Conservation (phyloP, 176 grass and related monocot genomes). For the Oryza coarctata region DNA sequence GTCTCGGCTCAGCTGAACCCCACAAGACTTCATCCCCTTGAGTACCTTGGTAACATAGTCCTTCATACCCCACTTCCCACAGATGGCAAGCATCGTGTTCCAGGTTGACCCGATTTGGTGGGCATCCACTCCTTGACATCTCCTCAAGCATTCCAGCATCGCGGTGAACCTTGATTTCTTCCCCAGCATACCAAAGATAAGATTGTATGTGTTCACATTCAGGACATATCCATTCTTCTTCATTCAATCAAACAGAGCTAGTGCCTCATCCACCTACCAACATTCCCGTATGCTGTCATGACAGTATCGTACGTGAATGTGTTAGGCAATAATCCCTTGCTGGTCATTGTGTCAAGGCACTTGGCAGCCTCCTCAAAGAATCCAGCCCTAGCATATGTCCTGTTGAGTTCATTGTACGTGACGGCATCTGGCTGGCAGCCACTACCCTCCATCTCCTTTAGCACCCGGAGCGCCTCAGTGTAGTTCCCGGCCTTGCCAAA, state of each 20-base stretch:
- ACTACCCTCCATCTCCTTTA: conserved; percentile 74
- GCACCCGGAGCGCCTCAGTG: conserved; percentile 51
- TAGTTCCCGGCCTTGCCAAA: conserved; percentile 74
- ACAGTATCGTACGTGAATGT: conserved; percentile 67
- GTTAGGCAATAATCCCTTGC: conserved; percentile 74
- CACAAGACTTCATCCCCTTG: conserved; percentile 66
- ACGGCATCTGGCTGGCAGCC: conserved; percentile 57
- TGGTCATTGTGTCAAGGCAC: conserved; percentile 62
- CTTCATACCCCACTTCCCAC: conserved; percentile 74
- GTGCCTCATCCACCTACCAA: conserved; percentile 60
- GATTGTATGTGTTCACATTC: conserved; percentile 63
- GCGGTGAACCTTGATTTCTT: conserved; percentile 62
- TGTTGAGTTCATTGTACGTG: conserved; percentile 75
- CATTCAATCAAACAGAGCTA: conserved; percentile 69
- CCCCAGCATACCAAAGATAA: conserved; percentile 76
- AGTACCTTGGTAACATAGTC: conserved; percentile 62
- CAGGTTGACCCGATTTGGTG: conserved; percentile 76
- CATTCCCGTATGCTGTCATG: conserved; percentile 68
- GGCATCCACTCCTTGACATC: conserved; percentile 76
- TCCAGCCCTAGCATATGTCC: conserved; percentile 70
- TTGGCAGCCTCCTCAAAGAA: conserved; percentile 64
- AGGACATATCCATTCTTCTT: conserved; percentile 70
- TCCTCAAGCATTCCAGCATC: conserved; percentile 72
- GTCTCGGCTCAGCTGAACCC: conserved; percentile 60
- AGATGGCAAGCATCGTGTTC: conserved; percentile 84